Percentiles rank a stretch among this genome's conserved stretches.
Evolutionary conservation across 148 eudicot species (phyloP).

Genomic region (Vaccinium vitisidaea): DNA sequence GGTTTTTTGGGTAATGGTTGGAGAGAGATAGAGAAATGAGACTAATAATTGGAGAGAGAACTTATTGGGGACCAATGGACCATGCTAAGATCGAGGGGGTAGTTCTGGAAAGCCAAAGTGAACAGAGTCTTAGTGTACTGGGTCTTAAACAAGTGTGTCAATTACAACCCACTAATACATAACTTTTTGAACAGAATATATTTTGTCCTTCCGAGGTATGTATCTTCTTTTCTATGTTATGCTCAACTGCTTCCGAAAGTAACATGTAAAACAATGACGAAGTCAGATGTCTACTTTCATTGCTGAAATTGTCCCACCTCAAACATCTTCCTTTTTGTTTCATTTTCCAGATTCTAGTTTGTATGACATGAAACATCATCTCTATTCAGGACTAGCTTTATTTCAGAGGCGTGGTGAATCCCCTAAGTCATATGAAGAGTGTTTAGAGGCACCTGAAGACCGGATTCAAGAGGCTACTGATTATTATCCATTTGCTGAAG

Average conservation of each 20-base stretch:
- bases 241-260: neutral
- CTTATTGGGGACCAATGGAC: too few species aligned
- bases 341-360: neutral
- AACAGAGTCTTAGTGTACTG: neutral
- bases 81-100: too few species aligned
- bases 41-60: too few species aligned
- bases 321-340: neutral
- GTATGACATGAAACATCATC: neutral
- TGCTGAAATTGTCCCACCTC: neutral
- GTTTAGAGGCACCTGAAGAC: conserved; percentile 51
- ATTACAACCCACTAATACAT: neutral
- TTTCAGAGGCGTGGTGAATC: conserved; percentile 40
- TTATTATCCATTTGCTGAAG: conserved; percentile 77
- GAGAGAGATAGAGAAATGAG: too few species aligned
- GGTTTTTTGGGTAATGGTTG: too few species aligned
- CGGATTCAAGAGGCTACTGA: conserved; percentile 49
- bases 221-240: neutral
- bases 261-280: neutral
- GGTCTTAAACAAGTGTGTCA: neutral
- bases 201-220: too few species aligned
- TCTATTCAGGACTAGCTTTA: conserved; percentile 56
- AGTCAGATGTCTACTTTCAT: neutral
- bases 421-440: conserved; percentile 41
- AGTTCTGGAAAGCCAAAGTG: too few species aligned
- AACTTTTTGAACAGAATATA: neutral